These are phyloP conservation scores for Nakazawaea sp. DNA, from an alignment of 805 yeast genomes.

Conservation along the genomic window DNA sequence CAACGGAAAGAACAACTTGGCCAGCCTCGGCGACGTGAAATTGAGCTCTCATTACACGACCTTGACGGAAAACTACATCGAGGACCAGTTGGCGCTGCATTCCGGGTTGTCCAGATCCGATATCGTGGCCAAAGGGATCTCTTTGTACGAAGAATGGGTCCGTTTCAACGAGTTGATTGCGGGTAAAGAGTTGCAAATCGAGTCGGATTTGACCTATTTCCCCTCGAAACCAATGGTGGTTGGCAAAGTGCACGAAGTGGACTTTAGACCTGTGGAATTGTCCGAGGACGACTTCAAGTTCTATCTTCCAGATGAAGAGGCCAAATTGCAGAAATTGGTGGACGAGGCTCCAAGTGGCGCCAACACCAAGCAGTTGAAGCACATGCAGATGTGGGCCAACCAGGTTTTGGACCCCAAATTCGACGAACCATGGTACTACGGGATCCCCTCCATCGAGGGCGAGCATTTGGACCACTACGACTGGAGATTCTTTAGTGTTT, in stretches of 20 bases:
- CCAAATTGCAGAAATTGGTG: slow-evolving; percentile 6
- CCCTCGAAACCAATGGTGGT: slow-evolving; percentile 7
- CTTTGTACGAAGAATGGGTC: slow-evolving; percentile 7
- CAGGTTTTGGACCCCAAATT: slow-evolving; percentile 7
- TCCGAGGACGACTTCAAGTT: slow-evolving; percentile 6
- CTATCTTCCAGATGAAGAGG: slow-evolving; percentile 10
- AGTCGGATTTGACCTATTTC: slow-evolving; percentile 5
- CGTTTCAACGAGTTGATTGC: slow-evolving; percentile 2
- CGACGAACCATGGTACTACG: slow-evolving; percentile 12
- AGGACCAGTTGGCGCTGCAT: not conserved
- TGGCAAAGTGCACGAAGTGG: not conserved
- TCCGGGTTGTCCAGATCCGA: slow-evolving; percentile 1
- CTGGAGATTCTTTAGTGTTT: slow-evolving; percentile 43
- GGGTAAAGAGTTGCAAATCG: not conserved
- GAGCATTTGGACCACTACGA: slow-evolving; percentile 32
- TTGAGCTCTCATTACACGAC: slow-evolving; percentile 5
- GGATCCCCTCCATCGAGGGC: slow-evolving; percentile 9
- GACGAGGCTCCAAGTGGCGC: slow-evolving; percentile 6
- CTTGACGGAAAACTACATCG: slow-evolving; percentile 2
- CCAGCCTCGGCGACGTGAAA: slow-evolving; percentile 1
- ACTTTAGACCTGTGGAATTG: slow-evolving; percentile 5
- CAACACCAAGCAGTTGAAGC: slow-evolving; percentile 7
- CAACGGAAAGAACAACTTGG: slow-evolving; percentile 10
- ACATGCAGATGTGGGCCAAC: slow-evolving; percentile 8
- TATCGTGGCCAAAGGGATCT: slow-evolving; percentile 9